Conservation (phyloP, 2,329 filamentous ascomycete genomes). For the Cryphonectria carpinicola region DNA sequence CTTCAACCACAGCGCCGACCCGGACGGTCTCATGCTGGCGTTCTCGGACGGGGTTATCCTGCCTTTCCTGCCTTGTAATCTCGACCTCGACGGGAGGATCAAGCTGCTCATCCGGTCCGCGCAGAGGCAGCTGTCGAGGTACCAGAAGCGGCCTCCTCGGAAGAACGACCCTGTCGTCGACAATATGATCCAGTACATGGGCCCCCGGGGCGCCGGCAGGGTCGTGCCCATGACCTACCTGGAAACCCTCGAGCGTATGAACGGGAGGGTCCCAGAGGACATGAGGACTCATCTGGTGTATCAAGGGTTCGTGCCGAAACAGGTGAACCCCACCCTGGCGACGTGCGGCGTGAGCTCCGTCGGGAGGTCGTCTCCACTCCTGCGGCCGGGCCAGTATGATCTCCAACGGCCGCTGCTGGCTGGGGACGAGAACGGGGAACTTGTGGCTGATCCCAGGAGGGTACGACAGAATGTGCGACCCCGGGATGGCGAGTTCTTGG, state of each 20-base stretch:
- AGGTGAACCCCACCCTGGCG: slow-evolving; percentile 22
- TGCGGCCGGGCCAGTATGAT: slow-evolving; percentile 17
- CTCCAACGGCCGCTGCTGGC: slow-evolving; percentile 9
- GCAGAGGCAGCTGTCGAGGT: slow-evolving; percentile 24
- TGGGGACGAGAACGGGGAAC: neutral
- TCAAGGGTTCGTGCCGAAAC: slow-evolving; percentile 18
- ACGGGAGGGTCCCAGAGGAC: slow-evolving; percentile 14
- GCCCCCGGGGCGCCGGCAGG: slow-evolving; percentile 17
- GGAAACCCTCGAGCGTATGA: slow-evolving; percentile 23
- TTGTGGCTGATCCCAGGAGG: slow-evolving; percentile 20
- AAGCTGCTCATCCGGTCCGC: slow-evolving; percentile 25
- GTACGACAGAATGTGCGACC: slow-evolving; percentile 21
- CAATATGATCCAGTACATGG: slow-evolving; percentile 19
- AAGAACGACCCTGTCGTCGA: neutral
- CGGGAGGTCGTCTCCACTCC: slow-evolving; percentile 14
- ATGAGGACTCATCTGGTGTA: slow-evolving; percentile 16
- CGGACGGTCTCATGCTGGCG: slow-evolving; percentile 24
- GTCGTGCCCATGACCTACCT: slow-evolving; percentile 24
- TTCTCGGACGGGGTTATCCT: slow-evolving; percentile 25
- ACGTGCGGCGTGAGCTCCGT: slow-evolving; percentile 27
- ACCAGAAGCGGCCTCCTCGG: slow-evolving; percentile 19
- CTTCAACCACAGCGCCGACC: slow-evolving; percentile 19
- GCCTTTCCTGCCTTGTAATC: slow-evolving; percentile 18
- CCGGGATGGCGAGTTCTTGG: slow-evolving; percentile 25
- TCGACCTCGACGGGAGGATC: slow-evolving; percentile 25